Conservation (phyloP, 257 asterid genomes). For the Plantago ovata region DNA sequence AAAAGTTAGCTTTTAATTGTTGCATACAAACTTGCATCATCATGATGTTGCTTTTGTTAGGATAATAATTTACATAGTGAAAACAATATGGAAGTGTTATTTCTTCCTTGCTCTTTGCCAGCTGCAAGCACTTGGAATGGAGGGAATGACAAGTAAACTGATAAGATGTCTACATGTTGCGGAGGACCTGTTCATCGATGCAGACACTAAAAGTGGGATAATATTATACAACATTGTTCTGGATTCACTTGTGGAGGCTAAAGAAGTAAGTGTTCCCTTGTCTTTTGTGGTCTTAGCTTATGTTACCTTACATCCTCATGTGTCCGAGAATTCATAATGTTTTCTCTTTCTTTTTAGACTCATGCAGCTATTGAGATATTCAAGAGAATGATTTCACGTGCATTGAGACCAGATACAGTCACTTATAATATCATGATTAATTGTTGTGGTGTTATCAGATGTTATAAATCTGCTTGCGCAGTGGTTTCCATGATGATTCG, state of each 20-base stretch:
- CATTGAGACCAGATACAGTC: slow-evolving; percentile 46
- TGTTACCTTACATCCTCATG: slow-evolving; percentile 15
- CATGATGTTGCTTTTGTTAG: too few relatives aligned
- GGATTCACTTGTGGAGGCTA: slow-evolving; percentile 76
- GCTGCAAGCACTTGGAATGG: slow-evolving; percentile 79
- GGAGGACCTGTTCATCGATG: slow-evolving; percentile 39
- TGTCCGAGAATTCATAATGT: slow-evolving; percentile 14
- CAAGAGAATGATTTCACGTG: slow-evolving; percentile 55
- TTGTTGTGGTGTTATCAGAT: slow-evolving; percentile 50
- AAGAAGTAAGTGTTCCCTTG: slow-evolving; percentile 48
- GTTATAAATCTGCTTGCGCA: slow-evolving; percentile 66
- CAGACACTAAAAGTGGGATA: slow-evolving; percentile 27
- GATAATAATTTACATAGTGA: not conserved
- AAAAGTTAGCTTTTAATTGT: too few relatives aligned
- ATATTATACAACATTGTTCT: slow-evolving; percentile 54
- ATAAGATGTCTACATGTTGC: slow-evolving; percentile 47
- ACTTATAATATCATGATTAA: slow-evolving; percentile 67
- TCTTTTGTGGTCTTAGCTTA: slow-evolving; percentile 21
- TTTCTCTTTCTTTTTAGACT: slow-evolving; percentile 35
- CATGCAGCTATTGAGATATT: slow-evolving; percentile 50
- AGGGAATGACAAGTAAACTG: slow-evolving; percentile 67
- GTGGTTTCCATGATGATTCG: slow-evolving; percentile 74
- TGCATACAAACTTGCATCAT: too few relatives aligned
- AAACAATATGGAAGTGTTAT: not conserved
- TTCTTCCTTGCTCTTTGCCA: slow-evolving; percentile 34